Evolutionary conservation across 208 protist species (phyloP).

Genomic region (Wallacemonas sp.): DNA sequence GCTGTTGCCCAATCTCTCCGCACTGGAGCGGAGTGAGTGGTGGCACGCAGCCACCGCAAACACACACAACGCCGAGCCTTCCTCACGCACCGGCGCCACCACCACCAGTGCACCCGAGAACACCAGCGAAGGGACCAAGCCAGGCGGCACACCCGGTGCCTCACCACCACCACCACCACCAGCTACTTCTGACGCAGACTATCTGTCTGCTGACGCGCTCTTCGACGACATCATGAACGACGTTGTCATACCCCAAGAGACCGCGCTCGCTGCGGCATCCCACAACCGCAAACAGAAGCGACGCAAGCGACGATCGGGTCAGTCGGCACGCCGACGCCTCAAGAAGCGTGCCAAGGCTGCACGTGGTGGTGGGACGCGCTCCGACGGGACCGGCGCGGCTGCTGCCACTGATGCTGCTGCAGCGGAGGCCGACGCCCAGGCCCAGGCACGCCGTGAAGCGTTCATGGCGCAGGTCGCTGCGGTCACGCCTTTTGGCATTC

Average conservation of each 20-base stretch:
- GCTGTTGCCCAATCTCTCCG: constrained; percentile 36
- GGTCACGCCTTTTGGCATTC: constrained; percentile 58
- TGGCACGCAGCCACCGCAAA: constrained; percentile 29
- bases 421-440: constrained; percentile 3
- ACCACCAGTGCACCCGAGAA: too few species aligned
- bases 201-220: constrained; percentile 20
- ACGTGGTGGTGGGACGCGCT: too few species aligned
- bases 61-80: too few species aligned
- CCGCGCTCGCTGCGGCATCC: background rate
- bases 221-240: constrained; percentile 24
- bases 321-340: background rate
- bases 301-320: constrained; percentile 2
- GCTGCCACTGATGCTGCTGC: background rate
- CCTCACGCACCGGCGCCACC: too few species aligned
- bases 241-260: background rate
- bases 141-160: too few species aligned
- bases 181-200: background rate
- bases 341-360: background rate
- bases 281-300: background rate
- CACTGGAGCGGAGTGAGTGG: constrained; percentile 45
- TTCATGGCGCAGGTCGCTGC: constrained; percentile 41
- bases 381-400: too few species aligned
- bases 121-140: too few species aligned
- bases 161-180: too few species aligned
- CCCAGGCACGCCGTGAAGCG: constrained; percentile 17